Evolutionary conservation across 345 rosid species (phyloP).

Genomic region (Salix exigua): DNA sequence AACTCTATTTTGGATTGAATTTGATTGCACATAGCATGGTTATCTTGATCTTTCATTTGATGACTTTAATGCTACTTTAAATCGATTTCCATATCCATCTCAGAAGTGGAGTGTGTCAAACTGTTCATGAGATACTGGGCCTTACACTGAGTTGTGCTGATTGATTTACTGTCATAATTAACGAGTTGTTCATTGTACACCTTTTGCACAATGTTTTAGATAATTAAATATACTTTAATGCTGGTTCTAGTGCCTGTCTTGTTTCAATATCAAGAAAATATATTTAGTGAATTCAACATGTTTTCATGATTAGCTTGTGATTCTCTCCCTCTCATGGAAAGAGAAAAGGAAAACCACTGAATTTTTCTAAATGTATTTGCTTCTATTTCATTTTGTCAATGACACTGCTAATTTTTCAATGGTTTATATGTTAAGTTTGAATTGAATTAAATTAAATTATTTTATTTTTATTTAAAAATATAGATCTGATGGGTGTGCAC

Average conservation of each 20-base stretch:
- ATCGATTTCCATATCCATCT: not conserved
- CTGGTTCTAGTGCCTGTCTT: not conserved
- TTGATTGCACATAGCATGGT: not conserved
- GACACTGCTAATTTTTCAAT: not conserved
- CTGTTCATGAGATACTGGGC: not conserved
- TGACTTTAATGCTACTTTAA: not conserved
- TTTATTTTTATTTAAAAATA: no score
- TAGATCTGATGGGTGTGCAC: not conserved
- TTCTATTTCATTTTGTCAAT: not conserved
- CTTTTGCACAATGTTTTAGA: not conserved
- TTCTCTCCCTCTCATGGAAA: not conserved
- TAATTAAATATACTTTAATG: not conserved
- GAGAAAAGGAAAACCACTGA: not conserved
- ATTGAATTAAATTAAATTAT: no score
- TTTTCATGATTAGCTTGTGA: not conserved
- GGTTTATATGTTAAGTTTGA: not conserved
- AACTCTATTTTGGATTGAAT: constrained; percentile 10
- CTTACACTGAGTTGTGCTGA: not conserved
- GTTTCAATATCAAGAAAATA: not conserved
- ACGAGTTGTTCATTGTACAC: not conserved
- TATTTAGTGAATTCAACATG: not conserved
- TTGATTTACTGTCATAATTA: not conserved
- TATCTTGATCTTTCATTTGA: not conserved
- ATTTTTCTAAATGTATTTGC: not conserved
- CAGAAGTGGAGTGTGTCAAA: not conserved